phyloP scores from a whole-genome alignment of 108 stramenopile genomes.

The Cyclotella baltica region DNA sequence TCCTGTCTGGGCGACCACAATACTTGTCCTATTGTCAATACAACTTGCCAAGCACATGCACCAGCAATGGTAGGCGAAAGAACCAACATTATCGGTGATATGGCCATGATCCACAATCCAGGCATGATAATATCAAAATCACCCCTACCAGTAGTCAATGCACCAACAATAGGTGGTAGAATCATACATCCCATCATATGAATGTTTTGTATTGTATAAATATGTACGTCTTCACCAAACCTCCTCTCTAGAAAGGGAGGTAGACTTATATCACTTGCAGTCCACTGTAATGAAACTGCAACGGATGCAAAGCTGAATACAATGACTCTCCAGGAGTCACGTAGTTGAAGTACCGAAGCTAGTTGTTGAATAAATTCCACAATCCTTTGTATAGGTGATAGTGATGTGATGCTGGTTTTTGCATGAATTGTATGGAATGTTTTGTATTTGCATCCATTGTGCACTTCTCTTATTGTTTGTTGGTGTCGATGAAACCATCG shows the following conservation, averaged over 20 bases:
- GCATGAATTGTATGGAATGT: background rate
- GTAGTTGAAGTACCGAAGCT: background rate
- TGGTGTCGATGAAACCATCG: constrained; percentile 28
- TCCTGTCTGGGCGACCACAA: constrained; percentile 50
- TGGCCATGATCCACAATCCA: constrained; percentile 23
- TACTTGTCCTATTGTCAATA: constrained; percentile 53
- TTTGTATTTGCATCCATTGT: constrained; percentile 7
- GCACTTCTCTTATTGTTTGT: background rate
- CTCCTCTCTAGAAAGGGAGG: constrained; percentile 28
- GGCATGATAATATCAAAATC: constrained; percentile 30
- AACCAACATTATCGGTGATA: constrained; percentile 21
- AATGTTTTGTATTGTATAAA: constrained; percentile 34
- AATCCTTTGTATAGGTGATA: background rate
- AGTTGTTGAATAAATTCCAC: background rate
- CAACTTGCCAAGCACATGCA: constrained; percentile 50
- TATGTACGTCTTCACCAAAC: constrained; percentile 22
- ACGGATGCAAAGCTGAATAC: constrained; percentile 24
- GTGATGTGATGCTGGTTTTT: background rate
- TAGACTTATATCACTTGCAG: constrained; percentile 22
- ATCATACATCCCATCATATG: constrained; percentile 30
- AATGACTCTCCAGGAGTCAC: constrained; percentile 48
- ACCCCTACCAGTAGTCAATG: constrained; percentile 41
- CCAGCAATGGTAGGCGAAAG: constrained; percentile 21
- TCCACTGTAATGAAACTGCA: constrained; percentile 21
- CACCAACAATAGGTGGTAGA: constrained; percentile 47